Conservation (phyloP, 257 asterid species). For the Solanum sitiens region DNA sequence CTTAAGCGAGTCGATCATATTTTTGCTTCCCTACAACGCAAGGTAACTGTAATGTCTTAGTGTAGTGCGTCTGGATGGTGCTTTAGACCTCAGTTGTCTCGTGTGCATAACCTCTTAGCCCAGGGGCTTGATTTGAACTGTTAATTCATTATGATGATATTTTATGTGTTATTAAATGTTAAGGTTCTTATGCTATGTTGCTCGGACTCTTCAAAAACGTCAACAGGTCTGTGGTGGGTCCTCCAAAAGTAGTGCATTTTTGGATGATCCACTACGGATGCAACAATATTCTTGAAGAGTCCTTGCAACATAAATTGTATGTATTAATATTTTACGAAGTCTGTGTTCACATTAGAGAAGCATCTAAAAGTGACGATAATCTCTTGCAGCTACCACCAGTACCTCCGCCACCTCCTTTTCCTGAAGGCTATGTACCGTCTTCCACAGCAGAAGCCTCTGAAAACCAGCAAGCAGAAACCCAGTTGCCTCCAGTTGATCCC, state of each 20-base stretch:
- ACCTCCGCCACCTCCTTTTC: constrained; percentile 81
- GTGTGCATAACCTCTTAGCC: too few species aligned
- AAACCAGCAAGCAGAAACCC: constrained; percentile 41
- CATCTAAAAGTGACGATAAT: neutral
- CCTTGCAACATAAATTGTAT: neutral
- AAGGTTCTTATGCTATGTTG: neutral
- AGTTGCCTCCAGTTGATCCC: constrained; percentile 53
- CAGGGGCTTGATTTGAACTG: neutral
- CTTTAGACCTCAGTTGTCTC: neutral
- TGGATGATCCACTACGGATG: neutral
- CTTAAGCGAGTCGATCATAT: constrained; percentile 82
- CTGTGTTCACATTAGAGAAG: neutral
- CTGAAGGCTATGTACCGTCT: constrained; percentile 59
- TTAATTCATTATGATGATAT: neutral
- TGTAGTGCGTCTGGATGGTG: neutral
- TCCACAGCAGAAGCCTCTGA: constrained; percentile 48
- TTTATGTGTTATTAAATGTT: neutral
- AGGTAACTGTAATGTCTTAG: constrained; percentile 30
- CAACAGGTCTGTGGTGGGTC: neutral
- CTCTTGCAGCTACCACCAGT: constrained; percentile 64
- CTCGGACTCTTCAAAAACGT: neutral
- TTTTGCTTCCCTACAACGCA: constrained; percentile 72
- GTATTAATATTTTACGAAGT: neutral
- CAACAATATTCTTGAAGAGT: neutral
- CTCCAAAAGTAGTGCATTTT: neutral